These are phyloP conservation scores for Xylariaceae sp. DNA, from an alignment of 2,329 filamentous ascomycete genomes.

Conservation along the genomic window DNA sequence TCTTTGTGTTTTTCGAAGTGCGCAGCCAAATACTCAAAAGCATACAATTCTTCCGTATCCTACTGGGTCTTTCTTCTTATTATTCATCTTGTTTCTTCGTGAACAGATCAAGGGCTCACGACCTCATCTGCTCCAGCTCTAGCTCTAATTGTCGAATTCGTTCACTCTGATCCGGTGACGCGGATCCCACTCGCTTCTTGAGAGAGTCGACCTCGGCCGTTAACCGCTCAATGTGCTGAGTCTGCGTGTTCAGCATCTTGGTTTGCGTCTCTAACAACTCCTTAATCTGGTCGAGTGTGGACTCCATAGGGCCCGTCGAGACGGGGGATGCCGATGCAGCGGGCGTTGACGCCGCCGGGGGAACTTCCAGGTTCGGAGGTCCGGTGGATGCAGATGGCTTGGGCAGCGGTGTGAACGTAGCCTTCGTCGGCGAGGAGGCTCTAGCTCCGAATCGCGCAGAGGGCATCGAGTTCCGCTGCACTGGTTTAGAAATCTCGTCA, in stretches of 20 bases:
- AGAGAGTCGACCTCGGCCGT: slow-evolving; percentile 71
- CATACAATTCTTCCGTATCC: slow-evolving; percentile 11
- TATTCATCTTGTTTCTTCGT: slow-evolving; percentile 5
- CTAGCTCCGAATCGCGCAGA: slow-evolving; percentile 26
- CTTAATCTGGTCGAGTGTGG: slow-evolving; percentile 72
- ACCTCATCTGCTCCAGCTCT: slow-evolving; percentile 59
- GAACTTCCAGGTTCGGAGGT: slow-evolving; percentile 33
- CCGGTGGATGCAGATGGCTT: slow-evolving; percentile 43
- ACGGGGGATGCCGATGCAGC: slow-evolving; percentile 35
- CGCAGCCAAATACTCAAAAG: slow-evolving; percentile 17
- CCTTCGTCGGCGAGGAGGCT: slow-evolving; percentile 30
- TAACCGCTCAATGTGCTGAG: slow-evolving; percentile 65
- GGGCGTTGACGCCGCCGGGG: slow-evolving; percentile 34
- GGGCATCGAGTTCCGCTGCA: slow-evolving; percentile 50
- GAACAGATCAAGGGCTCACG: slow-evolving; percentile 34
- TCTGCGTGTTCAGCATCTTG: slow-evolving; percentile 71
- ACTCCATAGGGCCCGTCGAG: slow-evolving; percentile 48
- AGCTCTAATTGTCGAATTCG: slow-evolving; percentile 63
- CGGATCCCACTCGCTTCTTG: slow-evolving; percentile 67
- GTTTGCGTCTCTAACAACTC: slow-evolving; percentile 70
- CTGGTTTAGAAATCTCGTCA: slow-evolving; percentile 74
- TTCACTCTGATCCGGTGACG: slow-evolving; percentile 59
- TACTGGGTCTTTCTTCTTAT: slow-evolving; percentile 3
- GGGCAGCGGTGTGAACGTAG: slow-evolving; percentile 36
- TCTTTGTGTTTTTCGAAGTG: not conserved